These are phyloP conservation scores for Prunus mongolica DNA, from an alignment of 306 rosid genomes.

Conservation along the genomic window DNA sequence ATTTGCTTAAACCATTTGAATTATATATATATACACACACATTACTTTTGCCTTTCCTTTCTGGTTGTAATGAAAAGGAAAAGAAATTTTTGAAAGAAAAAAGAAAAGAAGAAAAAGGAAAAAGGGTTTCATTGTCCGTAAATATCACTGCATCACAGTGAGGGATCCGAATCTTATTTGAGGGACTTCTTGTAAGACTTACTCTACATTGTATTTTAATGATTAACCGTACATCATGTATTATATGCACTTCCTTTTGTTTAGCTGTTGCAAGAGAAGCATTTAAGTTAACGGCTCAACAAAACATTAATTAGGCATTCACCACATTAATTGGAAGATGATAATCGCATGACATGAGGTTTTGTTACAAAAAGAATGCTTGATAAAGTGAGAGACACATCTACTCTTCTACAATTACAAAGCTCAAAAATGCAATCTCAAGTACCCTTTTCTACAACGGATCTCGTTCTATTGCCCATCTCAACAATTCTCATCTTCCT, in stretches of 20 bases:
- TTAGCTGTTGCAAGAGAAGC: too few species aligned
- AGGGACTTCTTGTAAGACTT: too few species aligned
- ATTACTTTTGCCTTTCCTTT: not conserved
- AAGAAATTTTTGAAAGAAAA: not conserved
- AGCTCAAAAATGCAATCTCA: not conserved
- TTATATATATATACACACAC: not conserved
- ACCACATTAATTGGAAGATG: not conserved
- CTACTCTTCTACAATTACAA: not conserved
- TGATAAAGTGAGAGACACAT: not conserved
- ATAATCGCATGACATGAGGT: not conserved
- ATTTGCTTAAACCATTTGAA: not conserved
- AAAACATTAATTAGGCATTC: not conserved
- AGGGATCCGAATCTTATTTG: too few species aligned
- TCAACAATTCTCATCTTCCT: constrained; percentile 32
- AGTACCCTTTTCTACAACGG: constrained; percentile 4
- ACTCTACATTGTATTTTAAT: too few species aligned
- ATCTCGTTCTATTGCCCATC: constrained; percentile 11
- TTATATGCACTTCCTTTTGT: too few species aligned
- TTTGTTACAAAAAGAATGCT: not conserved
- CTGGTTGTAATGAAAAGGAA: not conserved
- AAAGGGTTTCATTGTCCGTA: not conserved
- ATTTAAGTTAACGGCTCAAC: not conserved
- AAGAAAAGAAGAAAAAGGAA: not conserved
- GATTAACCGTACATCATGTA: too few species aligned
- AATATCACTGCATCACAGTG: too few species aligned